These are phyloP conservation scores for Ogataea angusta DNA, from an alignment of 805 yeast species.

Conservation along the genomic window DNA sequence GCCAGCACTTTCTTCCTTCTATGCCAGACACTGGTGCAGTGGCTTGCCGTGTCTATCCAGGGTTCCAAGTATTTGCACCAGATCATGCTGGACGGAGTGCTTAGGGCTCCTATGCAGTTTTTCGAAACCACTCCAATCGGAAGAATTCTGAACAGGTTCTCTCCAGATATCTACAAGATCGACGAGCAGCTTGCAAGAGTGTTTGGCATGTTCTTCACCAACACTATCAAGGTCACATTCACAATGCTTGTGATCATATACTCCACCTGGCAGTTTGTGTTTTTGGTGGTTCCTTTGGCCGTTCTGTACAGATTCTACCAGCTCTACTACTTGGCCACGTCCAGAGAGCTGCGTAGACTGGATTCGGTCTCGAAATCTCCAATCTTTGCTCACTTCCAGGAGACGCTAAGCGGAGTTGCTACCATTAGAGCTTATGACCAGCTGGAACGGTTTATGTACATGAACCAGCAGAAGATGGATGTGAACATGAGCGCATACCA, in stretches of 20 bases:
- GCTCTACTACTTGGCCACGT: conserved; percentile 69
- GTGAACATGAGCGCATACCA: conserved; percentile 87
- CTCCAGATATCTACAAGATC: conserved; percentile 84
- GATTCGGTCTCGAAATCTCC: conserved; percentile 81
- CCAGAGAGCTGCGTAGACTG: conserved; percentile 78
- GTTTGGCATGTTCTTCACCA: conserved; percentile 63
- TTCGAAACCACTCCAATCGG: conserved; percentile 97
- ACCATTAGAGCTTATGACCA: conserved; percentile 75
- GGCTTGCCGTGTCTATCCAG: conserved; percentile 78
- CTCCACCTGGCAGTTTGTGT: conserved; percentile 83
- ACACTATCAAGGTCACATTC: conserved; percentile 61
- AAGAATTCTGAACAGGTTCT: conserved; percentile 83
- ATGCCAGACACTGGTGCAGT: conserved; percentile 63
- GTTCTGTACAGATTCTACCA: conserved; percentile 68
- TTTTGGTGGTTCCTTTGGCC: conserved; percentile 68
- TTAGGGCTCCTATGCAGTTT: conserved; percentile 92
- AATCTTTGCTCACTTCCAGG: conserved; percentile 81
- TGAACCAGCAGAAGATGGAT: conserved; percentile 73
- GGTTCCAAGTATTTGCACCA: conserved; percentile 78
- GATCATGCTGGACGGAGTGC: conserved; percentile 64
- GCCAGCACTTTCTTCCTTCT: conserved; percentile 58
- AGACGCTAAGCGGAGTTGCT: conserved; percentile 70
- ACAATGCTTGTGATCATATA: conserved; percentile 76
- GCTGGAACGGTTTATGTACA: conserved; percentile 54
- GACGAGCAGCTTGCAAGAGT: conserved; percentile 77